These are phyloP conservation scores for Musa itinerans DNA, from an alignment of 176 grass and related monocot genomes.

Conservation along the genomic window DNA sequence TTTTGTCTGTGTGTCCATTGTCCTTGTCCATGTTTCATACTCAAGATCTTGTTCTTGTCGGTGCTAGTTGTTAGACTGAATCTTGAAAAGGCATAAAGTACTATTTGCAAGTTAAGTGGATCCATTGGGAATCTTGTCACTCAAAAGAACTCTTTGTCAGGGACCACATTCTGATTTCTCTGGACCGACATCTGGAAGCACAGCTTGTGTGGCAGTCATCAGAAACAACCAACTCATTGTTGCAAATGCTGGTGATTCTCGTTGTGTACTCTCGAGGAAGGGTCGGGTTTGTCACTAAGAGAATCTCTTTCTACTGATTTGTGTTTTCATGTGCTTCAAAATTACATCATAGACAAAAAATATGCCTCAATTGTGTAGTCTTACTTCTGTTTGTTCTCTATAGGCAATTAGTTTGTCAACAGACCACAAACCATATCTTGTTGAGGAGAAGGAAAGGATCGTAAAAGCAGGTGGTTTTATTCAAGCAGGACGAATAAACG, in stretches of 20 bases:
- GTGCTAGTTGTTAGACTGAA: neutral
- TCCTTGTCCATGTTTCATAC: neutral
- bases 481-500: slow-evolving; percentile 77
- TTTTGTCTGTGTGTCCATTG: too few relatives aligned
- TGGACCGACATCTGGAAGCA: slow-evolving; percentile 75
- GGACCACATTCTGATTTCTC: slow-evolving; percentile 88
- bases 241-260: slow-evolving; percentile 91
- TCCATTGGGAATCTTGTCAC: slow-evolving; percentile 3
- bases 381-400: slow-evolving; percentile 18
- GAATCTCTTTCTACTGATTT: neutral
- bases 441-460: slow-evolving; percentile 86
- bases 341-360: neutral
- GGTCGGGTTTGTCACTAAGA: slow-evolving; percentile 42
- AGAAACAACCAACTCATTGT: slow-evolving; percentile 74
- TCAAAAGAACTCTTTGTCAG: slow-evolving; percentile 27
- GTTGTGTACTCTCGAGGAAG: slow-evolving; percentile 88
- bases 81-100: neutral
- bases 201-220: slow-evolving; percentile 82
- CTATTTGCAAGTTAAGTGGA: neutral
- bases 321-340: neutral
- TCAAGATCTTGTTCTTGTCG: neutral
- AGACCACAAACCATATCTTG: slow-evolving; percentile 89
- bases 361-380: neutral
- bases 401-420: slow-evolving; percentile 92
- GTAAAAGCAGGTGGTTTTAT: slow-evolving; percentile 88